Conservation (phyloP, 75 land plant species). For the Isoetes taiwanensis region DNA sequence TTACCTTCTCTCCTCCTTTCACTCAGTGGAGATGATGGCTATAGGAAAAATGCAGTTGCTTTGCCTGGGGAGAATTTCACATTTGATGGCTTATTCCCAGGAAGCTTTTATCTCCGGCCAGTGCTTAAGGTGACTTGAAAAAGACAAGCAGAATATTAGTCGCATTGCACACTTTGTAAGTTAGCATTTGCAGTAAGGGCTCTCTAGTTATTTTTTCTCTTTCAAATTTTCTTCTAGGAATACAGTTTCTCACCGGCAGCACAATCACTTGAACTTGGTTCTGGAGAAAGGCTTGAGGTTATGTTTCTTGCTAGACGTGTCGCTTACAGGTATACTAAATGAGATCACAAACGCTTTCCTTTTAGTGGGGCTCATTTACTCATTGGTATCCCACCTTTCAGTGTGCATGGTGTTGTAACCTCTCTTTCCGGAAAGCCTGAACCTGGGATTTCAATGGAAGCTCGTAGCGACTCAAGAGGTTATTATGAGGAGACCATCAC, state of each 20-base stretch:
- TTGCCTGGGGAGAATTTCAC: slow-evolving; percentile 42
- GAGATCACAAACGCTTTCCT: no score
- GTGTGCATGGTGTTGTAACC: slow-evolving; percentile 59
- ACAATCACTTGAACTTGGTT: slow-evolving; percentile 72
- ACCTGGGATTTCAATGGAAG: slow-evolving; percentile 71
- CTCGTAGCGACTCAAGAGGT: slow-evolving; percentile 67
- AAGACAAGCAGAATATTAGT: background rate
- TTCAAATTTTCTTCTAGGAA: slow-evolving; percentile 31
- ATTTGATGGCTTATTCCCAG: slow-evolving; percentile 78
- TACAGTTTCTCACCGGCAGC: slow-evolving; percentile 85
- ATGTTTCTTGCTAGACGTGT: slow-evolving; percentile 64
- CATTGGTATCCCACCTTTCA: no score
- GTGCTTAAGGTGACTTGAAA: slow-evolving; percentile 56
- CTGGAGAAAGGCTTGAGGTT: slow-evolving; percentile 63
- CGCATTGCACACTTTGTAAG: background rate
- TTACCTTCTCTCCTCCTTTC: slow-evolving; percentile 81
- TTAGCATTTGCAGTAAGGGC: background rate
- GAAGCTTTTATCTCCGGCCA: slow-evolving; percentile 89
- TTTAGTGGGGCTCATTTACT: no score
- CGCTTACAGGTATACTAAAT: slow-evolving; percentile 67
- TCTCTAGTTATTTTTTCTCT: background rate
- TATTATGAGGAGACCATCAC: slow-evolving; percentile 85
- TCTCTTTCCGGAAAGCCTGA: slow-evolving; percentile 73
- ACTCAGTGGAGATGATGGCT: slow-evolving; percentile 95
- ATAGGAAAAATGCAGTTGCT: slow-evolving; percentile 74